Conservation (phyloP, 257 asterid genomes). For the Galeopsis tetrahit region DNA sequence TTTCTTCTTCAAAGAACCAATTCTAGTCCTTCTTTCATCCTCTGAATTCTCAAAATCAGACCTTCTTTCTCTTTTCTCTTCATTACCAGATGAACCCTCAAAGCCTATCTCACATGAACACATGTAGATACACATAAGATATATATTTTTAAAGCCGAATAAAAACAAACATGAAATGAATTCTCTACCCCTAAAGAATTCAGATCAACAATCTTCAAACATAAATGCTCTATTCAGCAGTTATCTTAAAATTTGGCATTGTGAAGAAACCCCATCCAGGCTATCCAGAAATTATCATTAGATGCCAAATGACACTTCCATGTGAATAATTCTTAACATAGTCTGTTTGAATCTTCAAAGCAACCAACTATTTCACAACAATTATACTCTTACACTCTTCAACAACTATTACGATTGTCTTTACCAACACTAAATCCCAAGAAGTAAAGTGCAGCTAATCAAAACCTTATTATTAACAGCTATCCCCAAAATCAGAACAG, state of each 20-base stretch:
- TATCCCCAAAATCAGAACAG: too few species aligned
- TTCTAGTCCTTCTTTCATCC: constrained; percentile 82
- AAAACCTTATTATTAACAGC: constrained; percentile 5
- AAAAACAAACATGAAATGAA: constrained; percentile 15
- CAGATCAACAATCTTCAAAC: background rate
- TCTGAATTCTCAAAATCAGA: constrained; percentile 89
- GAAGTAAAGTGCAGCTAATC: background rate
- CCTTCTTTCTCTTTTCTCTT: constrained; percentile 84
- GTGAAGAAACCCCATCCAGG: background rate
- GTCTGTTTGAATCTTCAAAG: background rate
- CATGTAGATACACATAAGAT: constrained; percentile 22
- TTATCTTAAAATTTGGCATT: constrained; percentile 17
- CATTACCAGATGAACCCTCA: constrained; percentile 79
- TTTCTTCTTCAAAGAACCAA: constrained; percentile 79
- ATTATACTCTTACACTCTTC: background rate
- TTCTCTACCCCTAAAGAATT: background rate
- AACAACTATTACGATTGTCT: background rate
- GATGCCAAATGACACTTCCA: background rate
- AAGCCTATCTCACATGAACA: constrained; percentile 53
- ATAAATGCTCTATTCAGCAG: background rate
- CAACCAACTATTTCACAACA: background rate
- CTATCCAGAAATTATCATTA: constrained; percentile 8
- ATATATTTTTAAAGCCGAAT: background rate
- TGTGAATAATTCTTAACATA: background rate
- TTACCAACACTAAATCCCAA: constrained; percentile 1